Percentiles rank a stretch among this genome's conserved stretches.
Conservation (phyloP, 2,329 filamentous ascomycete genomes). For the Botrytis tulipae region DNA sequence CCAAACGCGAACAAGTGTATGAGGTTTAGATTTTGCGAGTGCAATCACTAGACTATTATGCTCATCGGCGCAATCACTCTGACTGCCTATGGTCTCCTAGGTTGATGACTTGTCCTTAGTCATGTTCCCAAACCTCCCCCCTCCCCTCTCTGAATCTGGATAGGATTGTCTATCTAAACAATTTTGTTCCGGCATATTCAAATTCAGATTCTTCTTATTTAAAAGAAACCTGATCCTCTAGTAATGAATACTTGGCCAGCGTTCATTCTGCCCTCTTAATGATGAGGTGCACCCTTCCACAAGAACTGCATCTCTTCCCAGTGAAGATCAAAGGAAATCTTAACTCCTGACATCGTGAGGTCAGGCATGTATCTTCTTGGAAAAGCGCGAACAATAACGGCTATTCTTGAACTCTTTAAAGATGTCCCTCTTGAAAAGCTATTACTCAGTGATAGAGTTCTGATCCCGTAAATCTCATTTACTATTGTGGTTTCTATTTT, state of each 20-base stretch:
- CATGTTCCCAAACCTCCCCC: no score
- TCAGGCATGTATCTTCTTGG: not conserved
- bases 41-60: not conserved
- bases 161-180: not conserved
- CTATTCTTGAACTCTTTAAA: not conserved
- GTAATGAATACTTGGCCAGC: not conserved
- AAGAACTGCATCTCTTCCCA: not conserved
- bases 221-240: not conserved
- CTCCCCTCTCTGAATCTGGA: no score
- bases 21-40: not conserved
- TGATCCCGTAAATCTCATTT: not conserved
- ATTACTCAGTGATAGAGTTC: not conserved
- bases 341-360: no score
- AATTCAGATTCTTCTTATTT: not conserved
- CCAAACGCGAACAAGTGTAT: not conserved
- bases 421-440: not conserved
- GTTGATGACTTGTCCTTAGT: not conserved
- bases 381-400: accelerated
- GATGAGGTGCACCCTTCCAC: accelerated
- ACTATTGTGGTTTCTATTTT: not conserved
- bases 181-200: not conserved
- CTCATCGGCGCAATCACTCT: not conserved
- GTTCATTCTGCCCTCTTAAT: not conserved
- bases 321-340: not conserved
- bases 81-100: not conserved